Evolutionary conservation across 1,139 yeast species (phyloP).

Genomic region (Lodderomyces orthopsilosis): DNA sequence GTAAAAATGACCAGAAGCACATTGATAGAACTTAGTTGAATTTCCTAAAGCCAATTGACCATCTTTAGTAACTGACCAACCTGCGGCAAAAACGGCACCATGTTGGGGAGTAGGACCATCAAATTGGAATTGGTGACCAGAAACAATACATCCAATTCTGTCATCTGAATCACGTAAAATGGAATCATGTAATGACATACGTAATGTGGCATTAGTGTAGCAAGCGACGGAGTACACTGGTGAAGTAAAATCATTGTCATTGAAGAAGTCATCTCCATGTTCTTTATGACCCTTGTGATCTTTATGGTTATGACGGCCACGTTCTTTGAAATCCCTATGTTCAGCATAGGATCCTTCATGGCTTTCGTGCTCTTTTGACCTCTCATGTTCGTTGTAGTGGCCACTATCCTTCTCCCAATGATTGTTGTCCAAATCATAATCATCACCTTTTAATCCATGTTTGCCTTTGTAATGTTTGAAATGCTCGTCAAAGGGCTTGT

Average conservation of each 20-base stretch:
- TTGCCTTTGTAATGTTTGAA: slow-evolving; percentile 1
- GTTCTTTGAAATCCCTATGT: slow-evolving; percentile 2
- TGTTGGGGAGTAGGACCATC: slow-evolving; percentile 47
- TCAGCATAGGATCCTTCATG: slow-evolving; percentile 2
- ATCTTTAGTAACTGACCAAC: slow-evolving; percentile 39
- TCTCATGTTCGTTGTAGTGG: background rate
- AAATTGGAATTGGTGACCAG: slow-evolving; percentile 44
- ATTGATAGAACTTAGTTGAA: slow-evolving; percentile 36
- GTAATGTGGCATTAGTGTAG: slow-evolving; percentile 27
- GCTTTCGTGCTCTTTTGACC: slow-evolving; percentile 2
- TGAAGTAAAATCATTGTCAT: slow-evolving; percentile 15
- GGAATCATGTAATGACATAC: slow-evolving; percentile 32
- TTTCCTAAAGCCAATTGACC: slow-evolving; percentile 40
- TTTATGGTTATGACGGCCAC: background rate
- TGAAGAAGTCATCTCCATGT: background rate
- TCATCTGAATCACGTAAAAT: slow-evolving; percentile 33
- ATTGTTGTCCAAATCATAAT: slow-evolving; percentile 1
- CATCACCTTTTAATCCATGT: slow-evolving; percentile 6
- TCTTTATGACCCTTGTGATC: slow-evolving; percentile 3
- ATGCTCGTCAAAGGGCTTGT: slow-evolving; percentile 2
- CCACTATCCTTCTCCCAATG: slow-evolving; percentile 1
- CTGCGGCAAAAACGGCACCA: slow-evolving; percentile 42
- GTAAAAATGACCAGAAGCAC: slow-evolving; percentile 43
- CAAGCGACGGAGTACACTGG: slow-evolving; percentile 38
- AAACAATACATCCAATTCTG: slow-evolving; percentile 43